These are phyloP conservation scores for Zygosaccharomyces pseudorouxii DNA, from an alignment of 805 yeast genomes.

Conservation along the genomic window DNA sequence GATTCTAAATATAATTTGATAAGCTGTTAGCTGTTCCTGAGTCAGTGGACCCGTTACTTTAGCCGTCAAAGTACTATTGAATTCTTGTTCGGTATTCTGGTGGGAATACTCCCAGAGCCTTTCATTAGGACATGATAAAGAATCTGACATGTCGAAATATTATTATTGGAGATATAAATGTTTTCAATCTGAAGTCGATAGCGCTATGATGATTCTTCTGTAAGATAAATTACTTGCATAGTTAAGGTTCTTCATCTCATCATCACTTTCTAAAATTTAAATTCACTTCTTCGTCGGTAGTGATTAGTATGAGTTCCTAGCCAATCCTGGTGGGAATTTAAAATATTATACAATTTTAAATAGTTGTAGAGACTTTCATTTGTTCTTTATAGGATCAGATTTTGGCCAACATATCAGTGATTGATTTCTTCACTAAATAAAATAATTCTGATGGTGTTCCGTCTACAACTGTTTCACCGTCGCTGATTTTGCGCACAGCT, in stretches of 20 bases:
- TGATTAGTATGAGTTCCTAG: not conserved
- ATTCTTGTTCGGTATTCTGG: conserved; percentile 1
- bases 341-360: not conserved
- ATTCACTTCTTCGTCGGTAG: not conserved
- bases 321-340: not conserved
- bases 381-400: conserved; percentile 36
- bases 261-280: not conserved
- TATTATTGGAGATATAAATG: not conserved
- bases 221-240: too few species aligned
- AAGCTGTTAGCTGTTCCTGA: conserved; percentile 74
- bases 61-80: conserved; percentile 35
- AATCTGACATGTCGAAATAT: not conserved
- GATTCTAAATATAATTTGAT: conserved; percentile 65
- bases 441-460: conserved; percentile 73
- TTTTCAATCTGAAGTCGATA: not conserved
- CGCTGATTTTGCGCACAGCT: conserved; percentile 69
- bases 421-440: conserved; percentile 68
- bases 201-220: not conserved
- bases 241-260: not conserved
- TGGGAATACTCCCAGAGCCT: conserved; percentile 8
- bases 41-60: conserved; percentile 48
- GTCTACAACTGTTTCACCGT: conserved; percentile 81
- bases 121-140: not conserved
- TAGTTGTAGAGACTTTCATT: not conserved
- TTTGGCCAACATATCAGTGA: conserved; percentile 70